These are phyloP conservation scores for Eimeria necatrix DNA, from an alignment of 169 alveolate species.

Conservation along the genomic window DNA sequence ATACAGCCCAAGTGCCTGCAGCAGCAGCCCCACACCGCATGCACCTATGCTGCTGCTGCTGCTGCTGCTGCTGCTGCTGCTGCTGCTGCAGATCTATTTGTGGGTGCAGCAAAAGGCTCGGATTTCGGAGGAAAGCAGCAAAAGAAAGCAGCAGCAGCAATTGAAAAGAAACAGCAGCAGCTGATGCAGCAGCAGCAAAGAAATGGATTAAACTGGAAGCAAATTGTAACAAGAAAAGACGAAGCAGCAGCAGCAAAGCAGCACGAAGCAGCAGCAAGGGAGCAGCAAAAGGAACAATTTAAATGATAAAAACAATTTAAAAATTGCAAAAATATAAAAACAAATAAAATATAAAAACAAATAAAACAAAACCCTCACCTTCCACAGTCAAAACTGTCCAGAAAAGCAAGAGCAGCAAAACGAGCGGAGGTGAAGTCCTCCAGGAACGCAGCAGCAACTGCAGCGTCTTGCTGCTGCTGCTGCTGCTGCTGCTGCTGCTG, in stretches of 20 bases:
- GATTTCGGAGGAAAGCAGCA: too few species aligned
- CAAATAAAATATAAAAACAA: too few species aligned
- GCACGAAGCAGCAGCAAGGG: neutral
- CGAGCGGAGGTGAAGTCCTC: neutral
- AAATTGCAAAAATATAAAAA: too few species aligned
- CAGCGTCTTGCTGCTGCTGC: slow-evolving; percentile 15
- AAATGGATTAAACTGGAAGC: neutral
- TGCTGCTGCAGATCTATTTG: neutral
- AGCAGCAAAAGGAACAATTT: neutral
- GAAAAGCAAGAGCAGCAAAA: neutral
- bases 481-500: slow-evolving; percentile 26
- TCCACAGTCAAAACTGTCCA: neutral
- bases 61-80: neutral
- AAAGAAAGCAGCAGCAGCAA: neutral
- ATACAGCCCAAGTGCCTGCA: neutral
- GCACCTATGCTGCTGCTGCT: neutral
- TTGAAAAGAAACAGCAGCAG: neutral
- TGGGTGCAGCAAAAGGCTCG: neutral
- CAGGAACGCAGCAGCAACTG: neutral
- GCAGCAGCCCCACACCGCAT: neutral
- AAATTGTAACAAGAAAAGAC: neutral
- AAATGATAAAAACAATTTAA: too few species aligned
- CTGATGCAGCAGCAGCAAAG: neutral
- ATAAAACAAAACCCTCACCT: neutral
- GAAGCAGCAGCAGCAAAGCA: neutral